Evolutionary conservation across 805 yeast species (phyloP).

Genomic region (Hemisphaericaspora nanyangensis): DNA sequence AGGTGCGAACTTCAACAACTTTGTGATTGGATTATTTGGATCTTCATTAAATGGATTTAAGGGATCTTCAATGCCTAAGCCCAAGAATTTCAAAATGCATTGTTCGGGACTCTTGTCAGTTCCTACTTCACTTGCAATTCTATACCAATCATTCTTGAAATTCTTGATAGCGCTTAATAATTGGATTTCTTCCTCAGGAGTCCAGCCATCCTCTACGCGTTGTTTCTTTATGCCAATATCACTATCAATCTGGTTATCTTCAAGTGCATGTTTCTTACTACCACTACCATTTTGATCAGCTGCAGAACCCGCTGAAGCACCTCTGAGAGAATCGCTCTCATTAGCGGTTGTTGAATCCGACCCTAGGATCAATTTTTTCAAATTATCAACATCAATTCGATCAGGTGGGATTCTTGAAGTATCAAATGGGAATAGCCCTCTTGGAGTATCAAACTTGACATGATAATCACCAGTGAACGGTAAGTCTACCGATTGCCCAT

Average conservation of each 20-base stretch:
- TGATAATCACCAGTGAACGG: conserved; percentile 76
- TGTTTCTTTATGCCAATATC: background rate
- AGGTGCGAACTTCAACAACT: conserved; percentile 77
- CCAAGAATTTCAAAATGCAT: conserved; percentile 75
- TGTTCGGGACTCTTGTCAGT: conserved; percentile 64
- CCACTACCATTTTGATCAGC: conserved; percentile 5
- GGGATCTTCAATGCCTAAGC: conserved; percentile 77
- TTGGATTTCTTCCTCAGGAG: conserved; percentile 54
- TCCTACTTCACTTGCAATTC: conserved; percentile 63
- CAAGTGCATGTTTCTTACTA: conserved; percentile 6
- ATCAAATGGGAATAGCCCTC: conserved; percentile 90
- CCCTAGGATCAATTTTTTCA: conserved; percentile 26
- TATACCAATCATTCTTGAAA: conserved; percentile 73
- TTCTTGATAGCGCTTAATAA: conserved; percentile 62
- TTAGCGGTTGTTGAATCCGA: conserved; percentile 2
- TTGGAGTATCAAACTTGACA: conserved; percentile 80
- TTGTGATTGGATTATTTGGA: conserved; percentile 35
- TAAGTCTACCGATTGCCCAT: conserved; percentile 46
- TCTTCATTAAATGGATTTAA: conserved; percentile 49
- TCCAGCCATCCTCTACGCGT: conserved; percentile 52
- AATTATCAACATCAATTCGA: conserved; percentile 35
- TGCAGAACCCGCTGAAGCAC: conserved; percentile 4
- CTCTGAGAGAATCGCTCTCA: background rate
- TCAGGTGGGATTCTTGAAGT: conserved; percentile 67
- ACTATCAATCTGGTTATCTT: conserved; percentile 2